These are phyloP conservation scores for Fusarium nodosum DNA, from an alignment of 2,329 filamentous ascomycete species.

Conservation along the genomic window DNA sequence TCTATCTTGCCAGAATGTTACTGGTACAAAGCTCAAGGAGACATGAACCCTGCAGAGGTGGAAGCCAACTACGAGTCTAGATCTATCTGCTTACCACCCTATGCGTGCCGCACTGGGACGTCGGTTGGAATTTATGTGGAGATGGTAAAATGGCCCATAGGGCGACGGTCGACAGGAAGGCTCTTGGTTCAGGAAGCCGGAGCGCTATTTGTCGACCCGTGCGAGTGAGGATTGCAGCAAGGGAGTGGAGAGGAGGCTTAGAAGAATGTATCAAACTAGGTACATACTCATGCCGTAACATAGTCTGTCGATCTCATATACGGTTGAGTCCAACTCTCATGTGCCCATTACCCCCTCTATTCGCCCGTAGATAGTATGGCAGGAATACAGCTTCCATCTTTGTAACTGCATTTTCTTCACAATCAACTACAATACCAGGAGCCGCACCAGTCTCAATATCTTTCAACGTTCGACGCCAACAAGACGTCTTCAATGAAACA, in stretches of 20 bases:
- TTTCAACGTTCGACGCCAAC: constrained; percentile 10
- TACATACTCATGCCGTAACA: not conserved
- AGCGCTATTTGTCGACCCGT: not conserved
- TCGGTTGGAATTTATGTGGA: not conserved
- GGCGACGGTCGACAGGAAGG: too few relatives aligned
- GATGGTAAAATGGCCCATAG: not conserved
- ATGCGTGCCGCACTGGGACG: not conserved
- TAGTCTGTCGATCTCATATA: not conserved
- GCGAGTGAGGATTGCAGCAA: not conserved
- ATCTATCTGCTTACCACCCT: not conserved
- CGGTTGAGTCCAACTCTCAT: constrained; percentile 33
- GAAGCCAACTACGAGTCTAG: not conserved
- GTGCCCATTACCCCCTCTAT: constrained; percentile 28
- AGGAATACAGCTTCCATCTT: constrained; percentile 6
- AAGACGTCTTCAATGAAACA: constrained; percentile 22
- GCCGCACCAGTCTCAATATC: accelerated
- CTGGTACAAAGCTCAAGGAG: not conserved
- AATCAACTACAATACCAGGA: not conserved
- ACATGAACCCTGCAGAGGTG: not conserved
- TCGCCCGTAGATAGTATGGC: constrained; percentile 35
- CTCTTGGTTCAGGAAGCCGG: too few relatives aligned
- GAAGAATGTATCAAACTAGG: not conserved
- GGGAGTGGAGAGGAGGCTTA: not conserved
- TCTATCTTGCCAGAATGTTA: not conserved
- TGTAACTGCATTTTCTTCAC: accelerated